Percentiles rank a stretch among this genome's conserved stretches.
Evolutionary conservation across 1,284 basidiomycete genomes (phyloP).

Genomic region (Neolentinus lepideus): DNA sequence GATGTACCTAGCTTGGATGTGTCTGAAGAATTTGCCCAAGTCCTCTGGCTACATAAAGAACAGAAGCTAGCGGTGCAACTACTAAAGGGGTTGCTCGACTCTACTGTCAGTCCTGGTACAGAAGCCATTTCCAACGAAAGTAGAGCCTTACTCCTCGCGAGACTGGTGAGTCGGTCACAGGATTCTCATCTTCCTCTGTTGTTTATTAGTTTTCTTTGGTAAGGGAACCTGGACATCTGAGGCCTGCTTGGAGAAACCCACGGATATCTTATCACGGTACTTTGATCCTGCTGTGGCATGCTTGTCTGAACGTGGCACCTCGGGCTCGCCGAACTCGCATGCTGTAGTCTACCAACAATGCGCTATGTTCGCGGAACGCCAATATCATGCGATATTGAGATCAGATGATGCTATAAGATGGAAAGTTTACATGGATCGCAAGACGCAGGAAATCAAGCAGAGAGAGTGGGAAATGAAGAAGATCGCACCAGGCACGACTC

Average conservation of each 20-base stretch:
- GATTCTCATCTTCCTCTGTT: neutral
- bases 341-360: conserved; percentile 78
- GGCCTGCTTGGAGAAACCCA: conserved; percentile 78
- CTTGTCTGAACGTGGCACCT: conserved; percentile 20
- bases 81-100: conserved; percentile 43
- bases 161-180: conserved; percentile 41
- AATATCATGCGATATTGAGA: conserved; percentile 65
- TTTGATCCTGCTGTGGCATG: conserved; percentile 60
- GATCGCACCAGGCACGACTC: conserved; percentile 18
- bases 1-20: conserved; percentile 41
- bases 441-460: conserved; percentile 53
- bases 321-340: conserved; percentile 22
- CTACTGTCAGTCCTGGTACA: neutral
- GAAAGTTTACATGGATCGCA: conserved; percentile 70
- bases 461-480: conserved; percentile 34
- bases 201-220: neutral
- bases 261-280: conserved; percentile 64
- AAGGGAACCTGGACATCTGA: conserved; percentile 88
- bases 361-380: conserved; percentile 84
- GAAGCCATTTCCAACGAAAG: conserved; percentile 6
- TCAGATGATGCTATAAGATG: conserved; percentile 71
- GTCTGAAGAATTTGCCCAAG: conserved; percentile 81
- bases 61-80: conserved; percentile 79
- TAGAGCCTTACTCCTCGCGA: conserved; percentile 48
- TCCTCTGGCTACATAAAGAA: conserved; percentile 86